Evolutionary conservation across 2,329 filamentous ascomycete genomes (phyloP).

Genomic region (Cercospora sp.): DNA sequence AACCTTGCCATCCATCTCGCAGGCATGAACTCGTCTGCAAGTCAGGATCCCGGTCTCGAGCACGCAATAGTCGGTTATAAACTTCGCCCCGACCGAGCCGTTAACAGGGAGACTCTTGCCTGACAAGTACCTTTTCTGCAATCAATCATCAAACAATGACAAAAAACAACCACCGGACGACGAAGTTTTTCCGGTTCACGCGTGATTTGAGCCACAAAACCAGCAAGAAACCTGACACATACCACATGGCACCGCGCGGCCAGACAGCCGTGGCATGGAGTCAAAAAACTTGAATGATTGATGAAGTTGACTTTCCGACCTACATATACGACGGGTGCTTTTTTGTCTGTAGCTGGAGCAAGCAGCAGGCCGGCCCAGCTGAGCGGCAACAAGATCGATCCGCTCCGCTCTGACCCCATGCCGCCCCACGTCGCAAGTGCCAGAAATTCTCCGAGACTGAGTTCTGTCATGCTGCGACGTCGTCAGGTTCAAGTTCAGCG

Average conservation of each 20-base stretch:
- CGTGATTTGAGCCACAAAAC: not conserved
- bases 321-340: not conserved
- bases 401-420: not conserved
- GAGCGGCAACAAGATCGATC: not conserved
- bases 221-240: not conserved
- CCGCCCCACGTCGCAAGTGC: not conserved
- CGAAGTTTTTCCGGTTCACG: not conserved
- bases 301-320: not conserved
- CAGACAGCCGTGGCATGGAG: not conserved
- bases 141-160: not conserved
- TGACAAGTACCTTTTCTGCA: not conserved
- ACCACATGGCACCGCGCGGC: not conserved
- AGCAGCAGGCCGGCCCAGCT: not conserved
- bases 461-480: not conserved
- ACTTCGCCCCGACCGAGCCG: not conserved
- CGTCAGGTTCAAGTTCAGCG: not conserved
- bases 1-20: not conserved
- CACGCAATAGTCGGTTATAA: conserved; percentile 2
- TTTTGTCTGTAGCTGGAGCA: not conserved
- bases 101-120: not conserved
- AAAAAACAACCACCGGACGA: not conserved
- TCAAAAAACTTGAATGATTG: not conserved
- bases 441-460: conserved; percentile 2
- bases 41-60: not conserved
- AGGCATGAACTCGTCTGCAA: not conserved